Evolutionary conservation across 768 basidiomycete genomes (phyloP).

Genomic region (Trametes cubensis): DNA sequence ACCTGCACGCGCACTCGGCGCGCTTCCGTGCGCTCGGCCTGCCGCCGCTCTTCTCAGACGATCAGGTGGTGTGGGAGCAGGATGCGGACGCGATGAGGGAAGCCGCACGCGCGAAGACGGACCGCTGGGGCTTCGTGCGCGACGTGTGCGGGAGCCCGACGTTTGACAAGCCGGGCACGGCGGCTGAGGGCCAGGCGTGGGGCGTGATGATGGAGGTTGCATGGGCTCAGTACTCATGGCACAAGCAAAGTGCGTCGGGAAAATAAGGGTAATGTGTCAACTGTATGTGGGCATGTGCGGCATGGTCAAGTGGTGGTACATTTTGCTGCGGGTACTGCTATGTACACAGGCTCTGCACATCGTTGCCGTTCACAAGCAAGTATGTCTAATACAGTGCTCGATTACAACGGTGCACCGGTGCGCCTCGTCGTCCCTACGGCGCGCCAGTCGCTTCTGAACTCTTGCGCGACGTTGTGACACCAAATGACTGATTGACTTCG

Average conservation of each 20-base stretch:
- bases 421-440: not conserved
- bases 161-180: conserved; percentile 29
- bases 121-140: conserved; percentile 29
- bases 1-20: conserved; percentile 14
- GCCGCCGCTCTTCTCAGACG: not conserved
- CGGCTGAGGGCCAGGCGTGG: conserved; percentile 30
- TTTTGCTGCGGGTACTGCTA: too few relatives aligned
- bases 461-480: not conserved
- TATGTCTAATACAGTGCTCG: too few relatives aligned
- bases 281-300: not conserved
- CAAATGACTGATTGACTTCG: not conserved
- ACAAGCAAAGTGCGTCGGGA: not conserved
- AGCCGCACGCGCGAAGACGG: conserved; percentile 25
- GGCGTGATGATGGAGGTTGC: conserved; percentile 26
- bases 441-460: not conserved
- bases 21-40: conserved; percentile 10
- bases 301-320: too few relatives aligned
- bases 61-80: conserved; percentile 14
- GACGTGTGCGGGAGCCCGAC: conserved; percentile 32
- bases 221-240: conserved; percentile 13
- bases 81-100: conserved; percentile 19
- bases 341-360: not conserved
- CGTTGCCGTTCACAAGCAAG: too few relatives aligned
- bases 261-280: not conserved
- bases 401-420: too few relatives aligned